Conservation (phyloP, 2,329 filamentous ascomycete species). For the Curvularia eragrostidis region DNA sequence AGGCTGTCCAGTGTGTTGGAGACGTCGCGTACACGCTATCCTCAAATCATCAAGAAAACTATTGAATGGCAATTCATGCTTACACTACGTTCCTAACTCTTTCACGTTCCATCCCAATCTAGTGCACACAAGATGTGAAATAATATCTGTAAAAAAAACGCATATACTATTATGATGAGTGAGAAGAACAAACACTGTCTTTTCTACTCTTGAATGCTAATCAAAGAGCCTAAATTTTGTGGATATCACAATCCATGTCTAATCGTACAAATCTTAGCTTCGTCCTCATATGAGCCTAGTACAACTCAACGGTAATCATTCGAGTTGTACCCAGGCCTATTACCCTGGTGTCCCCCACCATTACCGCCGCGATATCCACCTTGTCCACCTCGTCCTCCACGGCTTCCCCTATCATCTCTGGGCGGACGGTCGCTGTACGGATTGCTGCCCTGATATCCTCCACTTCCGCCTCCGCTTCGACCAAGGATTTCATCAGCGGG, state of each 20-base stretch:
- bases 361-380: slow-evolving; percentile 35
- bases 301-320: slow-evolving; percentile 23
- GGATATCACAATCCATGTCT: slow-evolving; percentile 3
- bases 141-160: neutral
- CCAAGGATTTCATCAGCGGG: slow-evolving; percentile 35
- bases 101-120: neutral
- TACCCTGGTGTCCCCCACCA: slow-evolving; percentile 26
- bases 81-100: neutral
- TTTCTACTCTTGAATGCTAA: neutral
- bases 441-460: slow-evolving; percentile 30
- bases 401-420: slow-evolving; percentile 23
- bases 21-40: neutral
- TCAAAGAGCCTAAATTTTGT: neutral
- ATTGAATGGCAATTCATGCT: neutral
- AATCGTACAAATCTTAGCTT: slow-evolving; percentile 8
- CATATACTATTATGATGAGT: neutral
- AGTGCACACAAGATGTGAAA: neutral
- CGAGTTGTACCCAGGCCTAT: slow-evolving; percentile 25
- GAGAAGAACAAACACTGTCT: neutral
- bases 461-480: slow-evolving; percentile 30
- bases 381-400: slow-evolving; percentile 34
- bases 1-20: neutral
- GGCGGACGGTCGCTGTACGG: slow-evolving; percentile 30
- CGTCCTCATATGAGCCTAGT: neutral
- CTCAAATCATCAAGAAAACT: neutral